A percentile compares a stretch with the other conserved stretches of the same genome.
Conservation (phyloP, 1,139 yeast genomes). For the Saccharomycopsis crataegensis region DNA sequence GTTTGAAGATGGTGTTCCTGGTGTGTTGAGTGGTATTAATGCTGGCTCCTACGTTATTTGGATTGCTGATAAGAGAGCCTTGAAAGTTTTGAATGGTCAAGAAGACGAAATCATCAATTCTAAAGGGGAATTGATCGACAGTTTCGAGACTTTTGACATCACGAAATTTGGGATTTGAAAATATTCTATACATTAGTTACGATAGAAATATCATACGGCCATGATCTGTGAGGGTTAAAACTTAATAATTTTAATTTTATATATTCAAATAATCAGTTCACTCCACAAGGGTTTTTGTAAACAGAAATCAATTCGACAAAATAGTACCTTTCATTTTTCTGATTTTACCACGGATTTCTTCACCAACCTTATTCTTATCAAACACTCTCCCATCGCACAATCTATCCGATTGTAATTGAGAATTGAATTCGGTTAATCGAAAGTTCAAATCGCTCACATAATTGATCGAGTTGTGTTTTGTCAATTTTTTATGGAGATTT, state of each 20-base stretch:
- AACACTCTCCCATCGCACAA: not conserved
- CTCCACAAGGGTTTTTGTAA: too few relatives aligned
- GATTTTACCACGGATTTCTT: slow-evolving; percentile 8
- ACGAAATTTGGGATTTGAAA: slow-evolving; percentile 9
- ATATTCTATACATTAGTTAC: too few relatives aligned
- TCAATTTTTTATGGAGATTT: slow-evolving; percentile 1
- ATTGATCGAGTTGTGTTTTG: not conserved
- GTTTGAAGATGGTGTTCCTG: slow-evolving; percentile 91
- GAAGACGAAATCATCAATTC: slow-evolving; percentile 41
- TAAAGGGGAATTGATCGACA: slow-evolving; percentile 43
- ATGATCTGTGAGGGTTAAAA: too few relatives aligned
- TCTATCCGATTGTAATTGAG: slow-evolving; percentile 3
- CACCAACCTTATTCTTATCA: slow-evolving; percentile 4
- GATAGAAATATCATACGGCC: too few relatives aligned
- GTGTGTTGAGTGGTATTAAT: slow-evolving; percentile 60
- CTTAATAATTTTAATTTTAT: too few relatives aligned
- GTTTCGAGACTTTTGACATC: slow-evolving; percentile 17
- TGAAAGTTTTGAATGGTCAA: slow-evolving; percentile 42
- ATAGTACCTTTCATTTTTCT: slow-evolving; percentile 13
- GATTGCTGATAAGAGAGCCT: slow-evolving; percentile 81
- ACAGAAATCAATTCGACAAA: not conserved
- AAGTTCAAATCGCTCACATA: not conserved
- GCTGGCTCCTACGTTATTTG: slow-evolving; percentile 69
- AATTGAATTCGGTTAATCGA: slow-evolving; percentile 7
- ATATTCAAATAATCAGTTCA: too few relatives aligned